phyloP scores from a whole-genome alignment of 2,329 filamentous ascomycete species.

The Claviceps spartinae region DNA sequence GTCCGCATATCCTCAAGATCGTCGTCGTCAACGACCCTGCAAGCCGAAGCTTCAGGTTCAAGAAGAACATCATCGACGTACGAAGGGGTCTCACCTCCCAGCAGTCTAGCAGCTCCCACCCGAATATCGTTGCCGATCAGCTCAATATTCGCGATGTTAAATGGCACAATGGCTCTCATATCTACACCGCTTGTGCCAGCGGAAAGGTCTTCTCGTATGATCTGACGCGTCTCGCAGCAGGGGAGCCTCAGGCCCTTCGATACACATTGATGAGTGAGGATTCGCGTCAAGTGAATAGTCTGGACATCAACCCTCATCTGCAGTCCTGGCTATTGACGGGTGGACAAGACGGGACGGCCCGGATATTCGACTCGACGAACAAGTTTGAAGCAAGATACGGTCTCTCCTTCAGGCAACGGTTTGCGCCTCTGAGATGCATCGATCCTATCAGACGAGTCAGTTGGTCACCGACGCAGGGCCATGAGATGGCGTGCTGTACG shows the following conservation, averaged over 20 bases:
- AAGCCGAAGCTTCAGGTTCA: slow-evolving; percentile 28
- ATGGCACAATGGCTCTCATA: slow-evolving; percentile 39
- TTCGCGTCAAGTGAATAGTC: slow-evolving; percentile 47
- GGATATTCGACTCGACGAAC: slow-evolving; percentile 44
- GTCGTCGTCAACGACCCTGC: slow-evolving; percentile 36
- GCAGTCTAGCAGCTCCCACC: slow-evolving; percentile 26
- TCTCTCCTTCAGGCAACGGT: slow-evolving; percentile 36
- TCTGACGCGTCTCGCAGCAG: slow-evolving; percentile 33
- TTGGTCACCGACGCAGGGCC: slow-evolving; percentile 49
- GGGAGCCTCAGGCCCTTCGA: slow-evolving; percentile 32
- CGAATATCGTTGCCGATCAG: slow-evolving; percentile 35
- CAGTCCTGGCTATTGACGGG: slow-evolving; percentile 46
- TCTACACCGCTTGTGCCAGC: slow-evolving; percentile 50
- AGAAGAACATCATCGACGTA: slow-evolving; percentile 44
- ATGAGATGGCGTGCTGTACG: slow-evolving; percentile 50
- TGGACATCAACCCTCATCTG: slow-evolving; percentile 48
- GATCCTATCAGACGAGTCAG: slow-evolving; percentile 44
- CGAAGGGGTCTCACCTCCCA: slow-evolving; percentile 41
- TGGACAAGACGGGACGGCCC: slow-evolving; percentile 49
- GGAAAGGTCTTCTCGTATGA: slow-evolving; percentile 55
- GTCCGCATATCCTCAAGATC: slow-evolving; percentile 47
- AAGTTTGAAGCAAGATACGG: slow-evolving; percentile 32
- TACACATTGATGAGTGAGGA: slow-evolving; percentile 47
- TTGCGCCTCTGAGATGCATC: slow-evolving; percentile 25
- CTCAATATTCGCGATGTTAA: slow-evolving; percentile 51